Percentiles rank a stretch among this genome's conserved stretches.
Conservation (phyloP, 164 flowering plant genomes). For the Berberis thunbergii region DNA sequence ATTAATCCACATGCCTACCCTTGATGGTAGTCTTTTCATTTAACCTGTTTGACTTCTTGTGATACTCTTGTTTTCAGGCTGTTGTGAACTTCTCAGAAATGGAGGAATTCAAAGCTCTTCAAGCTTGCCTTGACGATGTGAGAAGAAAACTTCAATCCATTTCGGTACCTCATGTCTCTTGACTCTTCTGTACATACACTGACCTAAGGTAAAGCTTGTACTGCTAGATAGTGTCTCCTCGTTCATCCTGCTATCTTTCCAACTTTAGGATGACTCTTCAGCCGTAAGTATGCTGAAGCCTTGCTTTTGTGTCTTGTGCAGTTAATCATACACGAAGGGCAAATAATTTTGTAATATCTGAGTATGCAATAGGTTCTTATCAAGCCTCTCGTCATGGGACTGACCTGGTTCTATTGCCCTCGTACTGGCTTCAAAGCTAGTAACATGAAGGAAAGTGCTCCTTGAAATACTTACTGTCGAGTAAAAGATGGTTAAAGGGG, state of each 20-base stretch:
- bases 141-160: conserved; percentile 22
- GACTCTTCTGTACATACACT: background rate
- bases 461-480: too few relatives aligned
- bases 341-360: background rate
- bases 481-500: too few relatives aligned
- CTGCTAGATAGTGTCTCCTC: background rate
- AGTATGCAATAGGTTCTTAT: too few relatives aligned
- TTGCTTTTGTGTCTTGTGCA: background rate
- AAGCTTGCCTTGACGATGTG: conserved; percentile 45
- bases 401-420: too few relatives aligned
- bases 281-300: background rate
- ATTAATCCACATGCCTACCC: background rate
- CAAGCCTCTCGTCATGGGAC: too few relatives aligned
- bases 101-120: conserved; percentile 46
- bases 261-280: background rate
- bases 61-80: conserved; percentile 28
- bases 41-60: background rate
- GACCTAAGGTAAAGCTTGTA: background rate
- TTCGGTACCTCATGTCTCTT: conserved; percentile 4
- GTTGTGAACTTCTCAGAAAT: conserved; percentile 38
- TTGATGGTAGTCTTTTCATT: background rate
- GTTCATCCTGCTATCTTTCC: background rate
- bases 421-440: too few relatives aligned
- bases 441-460: too few relatives aligned
- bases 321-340: background rate